These are phyloP conservation scores for Amphirosellinia nigrospora DNA, from an alignment of 495 filamentous ascomycete genomes.

Conservation along the genomic window DNA sequence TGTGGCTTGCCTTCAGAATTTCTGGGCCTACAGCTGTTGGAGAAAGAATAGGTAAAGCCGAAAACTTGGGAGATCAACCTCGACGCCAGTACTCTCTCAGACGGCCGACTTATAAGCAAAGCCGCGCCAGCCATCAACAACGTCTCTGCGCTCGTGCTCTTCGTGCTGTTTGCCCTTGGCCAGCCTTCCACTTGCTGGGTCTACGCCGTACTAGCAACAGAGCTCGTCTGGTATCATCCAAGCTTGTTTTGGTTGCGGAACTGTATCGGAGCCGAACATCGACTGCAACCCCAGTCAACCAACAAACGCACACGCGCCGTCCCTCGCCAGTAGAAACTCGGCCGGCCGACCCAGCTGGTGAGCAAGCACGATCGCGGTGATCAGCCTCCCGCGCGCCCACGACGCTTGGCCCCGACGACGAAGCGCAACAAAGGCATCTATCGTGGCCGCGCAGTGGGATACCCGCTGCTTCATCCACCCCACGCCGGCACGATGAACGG, in stretches of 20 bases:
- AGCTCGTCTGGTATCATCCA: constrained; percentile 22
- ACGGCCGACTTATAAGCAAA: background rate
- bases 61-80: constrained; percentile 31
- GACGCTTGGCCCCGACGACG: background rate
- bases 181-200: constrained; percentile 19
- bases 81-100: background rate
- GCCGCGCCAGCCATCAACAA: constrained; percentile 19
- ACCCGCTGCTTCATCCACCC: constrained; percentile 54
- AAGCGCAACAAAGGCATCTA: background rate
- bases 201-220: constrained; percentile 24
- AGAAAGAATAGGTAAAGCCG: constrained; percentile 16
- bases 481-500: constrained; percentile 68
- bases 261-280: constrained; percentile 34
- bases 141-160: constrained; percentile 24
- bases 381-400: constrained; percentile 12
- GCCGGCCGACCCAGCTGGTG: constrained; percentile 8
- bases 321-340: constrained; percentile 11
- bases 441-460: constrained; percentile 43
- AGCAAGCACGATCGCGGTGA: constrained; percentile 25
- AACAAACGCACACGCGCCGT: constrained; percentile 28
- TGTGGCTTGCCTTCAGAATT: constrained; percentile 17
- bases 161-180: constrained; percentile 13
- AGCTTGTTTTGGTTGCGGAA: constrained; percentile 30
- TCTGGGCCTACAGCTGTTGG: constrained; percentile 11
- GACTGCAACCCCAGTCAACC: constrained; percentile 27